Base-by-base conservation (phyloP, 352 stramenopile genomes). In the Lagenidium giganteum region DNA sequence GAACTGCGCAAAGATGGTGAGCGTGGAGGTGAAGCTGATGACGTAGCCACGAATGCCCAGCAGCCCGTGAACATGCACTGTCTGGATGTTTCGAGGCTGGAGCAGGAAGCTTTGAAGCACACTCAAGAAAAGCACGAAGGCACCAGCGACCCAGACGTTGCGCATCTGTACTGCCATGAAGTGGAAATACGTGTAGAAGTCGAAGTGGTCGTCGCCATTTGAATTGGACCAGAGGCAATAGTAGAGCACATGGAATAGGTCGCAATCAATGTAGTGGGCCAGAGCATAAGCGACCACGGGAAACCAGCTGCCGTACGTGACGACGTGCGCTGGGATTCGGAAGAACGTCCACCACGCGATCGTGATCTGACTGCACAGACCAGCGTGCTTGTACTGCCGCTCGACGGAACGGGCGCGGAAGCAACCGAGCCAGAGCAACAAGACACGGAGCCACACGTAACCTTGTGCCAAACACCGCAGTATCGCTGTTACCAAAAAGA, bases 141-240 rank as follows among this genome's bases (percentile, higher is more conserved):
- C 13, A 1, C 61, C 28, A 11, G 37, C 58, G 12, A 67, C 9
- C 64, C 61, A 76, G 8, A 63, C 11, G 30, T 66, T 67, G 9
- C 64, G 64, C 57, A 76, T 71, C 36, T 69, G 64, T 3, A 75
- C 31, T 3, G 52, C 51, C 5, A 57, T 35, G 5, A 44, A n/a
- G 4, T 35, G 17, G 20, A 55, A 34, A 22, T 61, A 70, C 0
- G 26, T 12, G 13, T 61, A 2, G 0, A 43, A 34, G 5, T 65
- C 13, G 31, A 65, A 71, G 3, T 18, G 5, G 14, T 54, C 32
- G 14, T 54, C 23, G 4, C 57, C 60, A 24, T 54, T 36, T 2
- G 47, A n/a, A 0, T 51, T 51, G 11, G 54, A 55, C 52, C 49
- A 74, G 4, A 47, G n/a, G 20, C 42, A 34, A 7, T 70, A 42